Conservation (phyloP, 1,139 yeast genomes). For the Protomyces pachydermus region DNA sequence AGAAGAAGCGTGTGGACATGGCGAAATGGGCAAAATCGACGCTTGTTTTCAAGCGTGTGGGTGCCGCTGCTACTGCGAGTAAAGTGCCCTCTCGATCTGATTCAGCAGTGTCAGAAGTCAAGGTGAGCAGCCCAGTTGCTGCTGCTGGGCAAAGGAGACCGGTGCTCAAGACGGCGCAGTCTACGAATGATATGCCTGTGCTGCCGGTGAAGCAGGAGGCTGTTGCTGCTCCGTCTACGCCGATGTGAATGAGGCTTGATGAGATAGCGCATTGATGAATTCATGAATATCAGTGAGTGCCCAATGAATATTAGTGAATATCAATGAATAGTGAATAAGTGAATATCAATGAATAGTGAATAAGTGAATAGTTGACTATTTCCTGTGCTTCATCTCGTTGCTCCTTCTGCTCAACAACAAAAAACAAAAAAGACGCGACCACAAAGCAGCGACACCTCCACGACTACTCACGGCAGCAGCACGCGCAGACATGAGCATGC, state of each 20-base stretch:
- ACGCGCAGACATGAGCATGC: background rate
- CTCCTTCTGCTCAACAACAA: background rate
- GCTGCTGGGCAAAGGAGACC: background rate
- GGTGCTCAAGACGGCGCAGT: background rate
- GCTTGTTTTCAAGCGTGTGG: slow-evolving; percentile 8
- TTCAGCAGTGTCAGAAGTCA: too few species aligned
- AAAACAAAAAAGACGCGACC: background rate
- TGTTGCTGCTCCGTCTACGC: background rate
- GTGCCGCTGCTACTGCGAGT: background rate
- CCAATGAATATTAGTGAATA: too few species aligned
- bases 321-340: too few species aligned
- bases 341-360: too few species aligned
- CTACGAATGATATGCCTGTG: background rate
- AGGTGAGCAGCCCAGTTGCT: too few species aligned
- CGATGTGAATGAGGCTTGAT: background rate
- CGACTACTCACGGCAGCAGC: too few species aligned
- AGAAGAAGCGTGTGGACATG: slow-evolving; percentile 45
- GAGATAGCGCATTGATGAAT: background rate
- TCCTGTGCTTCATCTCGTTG: too few species aligned
- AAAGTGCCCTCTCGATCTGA: too few species aligned
- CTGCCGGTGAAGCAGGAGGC: background rate
- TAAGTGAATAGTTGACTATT: too few species aligned
- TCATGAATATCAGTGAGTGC: too few species aligned
- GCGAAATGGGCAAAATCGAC: slow-evolving; percentile 50
- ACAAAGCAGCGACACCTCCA: background rate